phyloP scores from a whole-genome alignment of 2,329 filamentous ascomycete genomes.

The Venturia asperata region DNA sequence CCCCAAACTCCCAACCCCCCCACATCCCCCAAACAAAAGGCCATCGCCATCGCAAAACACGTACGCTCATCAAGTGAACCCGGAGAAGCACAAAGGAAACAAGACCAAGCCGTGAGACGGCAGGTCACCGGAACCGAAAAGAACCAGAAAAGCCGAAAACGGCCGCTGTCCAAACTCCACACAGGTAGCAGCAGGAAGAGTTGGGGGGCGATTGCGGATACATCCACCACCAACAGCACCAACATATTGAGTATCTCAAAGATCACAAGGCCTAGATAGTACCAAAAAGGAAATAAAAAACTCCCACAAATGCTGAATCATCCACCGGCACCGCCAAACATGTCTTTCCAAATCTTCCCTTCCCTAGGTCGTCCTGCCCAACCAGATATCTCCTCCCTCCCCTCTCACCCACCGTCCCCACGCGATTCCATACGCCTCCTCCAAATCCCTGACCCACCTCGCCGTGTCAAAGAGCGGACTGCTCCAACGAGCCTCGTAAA shows the following conservation, averaged over 20 bases:
- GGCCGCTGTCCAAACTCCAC: background rate
- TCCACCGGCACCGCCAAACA: too few relatives aligned
- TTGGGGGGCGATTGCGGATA: too few relatives aligned
- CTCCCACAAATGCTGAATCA: background rate
- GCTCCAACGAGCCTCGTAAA: constrained; percentile 78
- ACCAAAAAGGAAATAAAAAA: background rate
- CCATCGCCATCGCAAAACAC: background rate
- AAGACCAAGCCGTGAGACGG: background rate
- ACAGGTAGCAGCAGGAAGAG: too few relatives aligned
- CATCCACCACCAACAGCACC: background rate
- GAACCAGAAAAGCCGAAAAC: background rate
- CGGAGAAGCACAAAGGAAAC: too few relatives aligned
- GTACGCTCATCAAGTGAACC: background rate
- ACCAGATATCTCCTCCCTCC: constrained; percentile 86
- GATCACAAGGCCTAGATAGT: too few relatives aligned
- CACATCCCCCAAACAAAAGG: too few relatives aligned
- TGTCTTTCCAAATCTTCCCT: background rate
- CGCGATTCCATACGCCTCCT: constrained; percentile 78
- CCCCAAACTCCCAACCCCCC: too few relatives aligned
- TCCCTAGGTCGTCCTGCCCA: constrained; percentile 34
- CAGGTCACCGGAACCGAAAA: background rate
- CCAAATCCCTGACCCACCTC: constrained; percentile 84
- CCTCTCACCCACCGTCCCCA: constrained; percentile 84
- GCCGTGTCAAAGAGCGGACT: constrained; percentile 86
- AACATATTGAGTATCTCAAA: too few relatives aligned